A percentile compares a stretch with the other conserved stretches of the same genome.
Conservation (phyloP, 2,329 filamentous ascomycete genomes). For the Zasmidium cellare region DNA sequence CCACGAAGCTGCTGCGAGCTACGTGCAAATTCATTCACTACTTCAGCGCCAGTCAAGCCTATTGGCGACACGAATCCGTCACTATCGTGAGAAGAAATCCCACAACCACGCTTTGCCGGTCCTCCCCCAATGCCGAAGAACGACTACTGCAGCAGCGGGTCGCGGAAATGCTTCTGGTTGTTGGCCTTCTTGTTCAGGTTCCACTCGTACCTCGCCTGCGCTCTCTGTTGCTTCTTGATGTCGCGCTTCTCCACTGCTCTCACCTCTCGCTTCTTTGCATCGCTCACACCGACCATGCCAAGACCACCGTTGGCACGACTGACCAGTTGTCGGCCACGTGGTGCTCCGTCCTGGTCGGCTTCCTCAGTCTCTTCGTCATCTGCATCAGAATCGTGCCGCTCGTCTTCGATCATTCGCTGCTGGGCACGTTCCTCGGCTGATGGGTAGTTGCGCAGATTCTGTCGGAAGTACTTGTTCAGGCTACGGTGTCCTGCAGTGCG, state of each 20-base stretch:
- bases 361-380: constrained; percentile 33
- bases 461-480: constrained; percentile 82
- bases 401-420: constrained; percentile 60
- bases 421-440: constrained; percentile 73
- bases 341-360: constrained; percentile 25
- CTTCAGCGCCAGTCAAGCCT: no score
- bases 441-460: constrained; percentile 86
- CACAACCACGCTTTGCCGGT: neutral
- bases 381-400: constrained; percentile 48
- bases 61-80: neutral
- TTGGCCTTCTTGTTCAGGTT: constrained; percentile 73
- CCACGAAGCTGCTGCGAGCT: neutral
- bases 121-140: neutral
- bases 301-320: constrained; percentile 70
- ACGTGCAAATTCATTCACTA: neutral
- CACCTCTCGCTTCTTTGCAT: constrained; percentile 71
- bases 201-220: constrained; percentile 59
- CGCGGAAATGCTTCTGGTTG: constrained; percentile 73
- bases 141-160: constrained; percentile 45
- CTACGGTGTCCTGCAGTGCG: constrained; percentile 88
- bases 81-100: neutral
- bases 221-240: constrained; percentile 61
- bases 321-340: constrained; percentile 46
- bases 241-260: constrained; percentile 67
- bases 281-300: constrained; percentile 76